Evolutionary conservation across 805 yeast genomes (phyloP).

Genomic region (Brettanomyces sp.): DNA sequence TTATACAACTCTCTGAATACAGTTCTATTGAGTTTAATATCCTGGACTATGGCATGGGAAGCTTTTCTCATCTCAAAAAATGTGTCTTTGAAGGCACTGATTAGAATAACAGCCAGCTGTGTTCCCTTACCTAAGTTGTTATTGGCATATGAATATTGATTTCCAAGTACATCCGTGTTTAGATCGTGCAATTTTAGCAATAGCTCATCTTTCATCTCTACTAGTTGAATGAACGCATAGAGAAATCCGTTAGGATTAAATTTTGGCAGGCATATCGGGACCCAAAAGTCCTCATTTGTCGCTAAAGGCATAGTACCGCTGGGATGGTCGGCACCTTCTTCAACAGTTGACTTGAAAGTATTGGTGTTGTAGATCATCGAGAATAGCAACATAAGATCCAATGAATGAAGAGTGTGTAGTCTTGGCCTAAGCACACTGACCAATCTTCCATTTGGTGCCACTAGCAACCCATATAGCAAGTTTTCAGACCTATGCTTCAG

Average conservation of each 20-base stretch:
- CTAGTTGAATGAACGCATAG: conserved; percentile 65
- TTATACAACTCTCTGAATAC: conserved; percentile 20
- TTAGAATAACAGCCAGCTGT: conserved; percentile 33
- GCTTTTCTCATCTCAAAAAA: conserved; percentile 67
- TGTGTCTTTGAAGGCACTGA: conserved; percentile 65
- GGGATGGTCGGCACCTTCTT: conserved; percentile 6
- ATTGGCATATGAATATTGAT: background rate
- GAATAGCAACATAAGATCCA: conserved; percentile 69
- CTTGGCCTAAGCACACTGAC: conserved; percentile 68
- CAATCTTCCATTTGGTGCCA: conserved; percentile 54
- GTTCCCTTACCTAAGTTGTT: conserved; percentile 13
- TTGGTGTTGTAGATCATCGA: conserved; percentile 58
- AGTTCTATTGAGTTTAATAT: conserved; percentile 29
- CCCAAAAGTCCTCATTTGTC: conserved; percentile 73
- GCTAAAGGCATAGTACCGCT: conserved; percentile 11
- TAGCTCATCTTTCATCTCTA: conserved; percentile 29
- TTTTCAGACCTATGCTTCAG: conserved; percentile 40
- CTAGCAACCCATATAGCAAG: conserved; percentile 66
- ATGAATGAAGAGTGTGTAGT: conserved; percentile 68
- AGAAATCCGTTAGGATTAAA: conserved; percentile 85
- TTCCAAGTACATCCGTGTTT: conserved; percentile 12
- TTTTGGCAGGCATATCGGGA: conserved; percentile 85
- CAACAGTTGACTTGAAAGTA: conserved; percentile 31
- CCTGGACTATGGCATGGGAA: conserved; percentile 40
- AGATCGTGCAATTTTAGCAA: conserved; percentile 22